Evolutionary conservation across 2,329 filamentous ascomycete genomes (phyloP).

Genomic region (Hyphodiscus sp.): DNA sequence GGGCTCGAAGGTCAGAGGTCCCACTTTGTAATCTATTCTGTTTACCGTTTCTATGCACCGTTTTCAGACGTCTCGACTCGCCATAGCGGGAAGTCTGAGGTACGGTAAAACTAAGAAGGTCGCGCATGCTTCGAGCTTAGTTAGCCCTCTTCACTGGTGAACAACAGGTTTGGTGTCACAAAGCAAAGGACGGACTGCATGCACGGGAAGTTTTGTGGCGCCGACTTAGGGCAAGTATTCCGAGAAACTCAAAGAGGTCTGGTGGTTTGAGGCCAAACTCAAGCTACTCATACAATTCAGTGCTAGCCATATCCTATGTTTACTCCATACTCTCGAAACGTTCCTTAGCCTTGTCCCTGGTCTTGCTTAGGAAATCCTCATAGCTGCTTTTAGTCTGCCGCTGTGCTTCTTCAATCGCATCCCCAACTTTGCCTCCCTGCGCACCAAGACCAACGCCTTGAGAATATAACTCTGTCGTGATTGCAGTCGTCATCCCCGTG

Average conservation of each 20-base stretch:
- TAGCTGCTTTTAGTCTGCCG: conserved; percentile 55
- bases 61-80: no score
- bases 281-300: no score
- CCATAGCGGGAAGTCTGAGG: no score
- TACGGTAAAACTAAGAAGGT: no score
- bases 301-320: background rate
- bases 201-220: background rate
- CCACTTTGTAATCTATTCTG: no score
- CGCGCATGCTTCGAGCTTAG: no score
- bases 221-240: background rate
- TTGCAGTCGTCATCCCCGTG: conserved; percentile 55
- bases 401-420: conserved; percentile 58
- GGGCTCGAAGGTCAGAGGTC: no score
- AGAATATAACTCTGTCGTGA: conserved; percentile 58
- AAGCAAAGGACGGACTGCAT: background rate
- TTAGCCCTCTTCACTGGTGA: background rate
- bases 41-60: no score
- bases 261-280: no score
- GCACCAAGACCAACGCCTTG: conserved; percentile 65
- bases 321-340: conserved; percentile 52
- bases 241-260: background rate
- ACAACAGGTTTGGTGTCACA: background rate
- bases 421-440: conserved; percentile 61
- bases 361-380: conserved; percentile 55
- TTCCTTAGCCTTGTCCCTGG: conserved; percentile 60